A percentile compares a stretch with the other conserved stretches of the same genome.
phyloP scores from a whole-genome alignment of 192 early-diverging fungal genomes.

The Coemansia umbellata region DNA sequence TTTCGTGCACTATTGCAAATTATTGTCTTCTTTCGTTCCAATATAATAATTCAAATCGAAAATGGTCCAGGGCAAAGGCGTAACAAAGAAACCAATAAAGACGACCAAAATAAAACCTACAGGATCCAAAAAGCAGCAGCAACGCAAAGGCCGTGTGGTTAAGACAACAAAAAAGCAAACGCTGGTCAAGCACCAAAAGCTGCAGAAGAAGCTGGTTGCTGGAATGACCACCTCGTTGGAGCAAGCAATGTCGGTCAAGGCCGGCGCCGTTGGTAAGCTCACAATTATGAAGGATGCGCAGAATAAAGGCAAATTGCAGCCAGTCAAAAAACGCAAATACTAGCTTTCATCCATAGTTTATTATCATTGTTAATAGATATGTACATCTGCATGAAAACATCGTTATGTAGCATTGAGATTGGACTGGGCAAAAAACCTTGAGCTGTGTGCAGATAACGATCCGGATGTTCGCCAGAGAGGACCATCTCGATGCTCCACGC shows the following conservation, averaged over 20 bases:
- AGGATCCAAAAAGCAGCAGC: not conserved
- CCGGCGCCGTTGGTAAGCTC: conserved; percentile 64
- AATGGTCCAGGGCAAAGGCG: conserved; percentile 42
- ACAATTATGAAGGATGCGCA: conserved; percentile 63
- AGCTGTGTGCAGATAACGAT: conserved; percentile 38
- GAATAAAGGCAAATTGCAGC: conserved; percentile 54
- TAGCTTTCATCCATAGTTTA: too few species aligned
- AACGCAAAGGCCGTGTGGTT: conserved; percentile 35
- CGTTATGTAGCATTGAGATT: too few species aligned
- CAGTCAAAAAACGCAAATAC: too few species aligned
- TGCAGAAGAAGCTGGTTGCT: conserved; percentile 44
- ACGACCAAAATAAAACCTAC: conserved; percentile 22
- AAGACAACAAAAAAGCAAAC: conserved; percentile 38
- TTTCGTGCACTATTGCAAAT: too few species aligned
- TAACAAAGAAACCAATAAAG: conserved; percentile 36
- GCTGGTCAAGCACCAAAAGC: conserved; percentile 23
- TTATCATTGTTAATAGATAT: too few species aligned
- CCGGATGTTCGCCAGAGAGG: too few species aligned
- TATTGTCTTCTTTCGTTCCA: not conserved
- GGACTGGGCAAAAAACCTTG: conserved; percentile 34
- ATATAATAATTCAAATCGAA: not conserved
- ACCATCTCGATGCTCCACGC: too few species aligned
- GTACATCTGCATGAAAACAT: too few species aligned
- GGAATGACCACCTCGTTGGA: conserved; percentile 37
- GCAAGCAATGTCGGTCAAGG: conserved; percentile 63